Conservation (phyloP, 805 yeast species). For the Lipomyces spencermartinsiae region DNA sequence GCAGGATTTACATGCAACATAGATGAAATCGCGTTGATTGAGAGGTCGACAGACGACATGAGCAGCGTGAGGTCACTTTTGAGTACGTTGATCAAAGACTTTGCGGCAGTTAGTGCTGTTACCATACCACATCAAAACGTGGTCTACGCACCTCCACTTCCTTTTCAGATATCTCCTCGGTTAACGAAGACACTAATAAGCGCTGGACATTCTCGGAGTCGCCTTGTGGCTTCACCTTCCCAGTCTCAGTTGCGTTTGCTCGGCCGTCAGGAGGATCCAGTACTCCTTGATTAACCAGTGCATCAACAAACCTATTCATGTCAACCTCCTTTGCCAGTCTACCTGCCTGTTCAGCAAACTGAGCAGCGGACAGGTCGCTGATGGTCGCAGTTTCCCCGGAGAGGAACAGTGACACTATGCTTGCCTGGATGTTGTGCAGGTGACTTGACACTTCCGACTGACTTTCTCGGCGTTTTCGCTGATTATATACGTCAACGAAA, state of each 20-base stretch:
- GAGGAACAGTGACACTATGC: conserved; percentile 24
- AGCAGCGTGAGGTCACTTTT: conserved; percentile 19
- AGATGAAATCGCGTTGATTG: conserved; percentile 24
- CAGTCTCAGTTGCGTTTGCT: not conserved
- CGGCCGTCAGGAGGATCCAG: conserved; percentile 23
- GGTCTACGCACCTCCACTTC: conserved; percentile 21
- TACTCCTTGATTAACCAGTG: conserved; percentile 32
- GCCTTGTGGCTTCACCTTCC: not conserved
- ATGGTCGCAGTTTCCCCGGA: conserved; percentile 15
- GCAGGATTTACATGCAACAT: conserved; percentile 25
- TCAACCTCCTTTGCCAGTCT: conserved; percentile 22
- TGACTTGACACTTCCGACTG: not conserved
- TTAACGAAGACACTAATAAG: conserved; percentile 13
- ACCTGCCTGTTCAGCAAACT: conserved; percentile 11
- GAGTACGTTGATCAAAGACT: conserved; percentile 18
- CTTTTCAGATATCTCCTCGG: conserved; percentile 22
- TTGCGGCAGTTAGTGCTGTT: not conserved
- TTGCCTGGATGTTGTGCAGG: conserved; percentile 20
- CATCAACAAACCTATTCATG: conserved; percentile 22
- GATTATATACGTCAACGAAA: conserved; percentile 22
- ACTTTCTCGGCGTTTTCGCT: conserved; percentile 7
- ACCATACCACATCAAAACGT: not conserved
- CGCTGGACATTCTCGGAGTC: conserved; percentile 8
- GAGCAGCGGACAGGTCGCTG: conserved; percentile 3
- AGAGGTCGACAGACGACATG: conserved; percentile 26